Base-by-base conservation (phyloP, 2,329 filamentous ascomycete genomes). In the Cladophialophora exuberans region DNA sequence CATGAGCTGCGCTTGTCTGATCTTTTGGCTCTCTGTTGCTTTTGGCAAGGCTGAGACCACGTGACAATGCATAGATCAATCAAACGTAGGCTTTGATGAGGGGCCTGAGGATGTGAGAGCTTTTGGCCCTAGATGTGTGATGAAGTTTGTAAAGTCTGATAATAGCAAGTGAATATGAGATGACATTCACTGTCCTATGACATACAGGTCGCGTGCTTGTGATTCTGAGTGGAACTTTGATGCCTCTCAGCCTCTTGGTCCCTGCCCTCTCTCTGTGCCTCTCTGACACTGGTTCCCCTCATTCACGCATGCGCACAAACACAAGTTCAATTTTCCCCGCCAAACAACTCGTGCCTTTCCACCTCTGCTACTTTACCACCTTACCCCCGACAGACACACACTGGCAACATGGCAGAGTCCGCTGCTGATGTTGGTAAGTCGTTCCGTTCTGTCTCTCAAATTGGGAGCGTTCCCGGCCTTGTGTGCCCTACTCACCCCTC, bases 401-500 rank as follows among this genome's bases (percentile, higher is more conserved):
- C 6, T 20, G 7, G 52, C 47, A 52, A 36, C 25, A 59, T 59
- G 56, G 56, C 56, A n/a, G 56, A 59, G 28, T 39, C 47, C 31
- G 44, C 42, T 39, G 56, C 48, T 23, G 56, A 59, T 22, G 31
- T 51, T 28, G 53, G 53, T 56, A 46, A 50, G 53, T 42, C 2
- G 13, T n/a, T 11, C 47, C 15, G 18, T 11, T 25, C 30, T 22
- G n/a, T 17, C 22, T 42, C 25, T 20, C 5, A 20, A 11, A 20
- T 13, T 6, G 22, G 39, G 17, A 9, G 15, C 9, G 39, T 26
- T 22, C 39, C 39, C 13, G 39, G 39, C 18, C 22, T 23, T 6
- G 18, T 13, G 39, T 22, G 26, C 13, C 17, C 39, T 25, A 42
- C 39, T 26, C 39, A 42, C 39, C 39, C 39, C 39, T 15, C 20